Conservation (phyloP, 1,284 basidiomycete species). For the Irpex lacteus region DNA sequence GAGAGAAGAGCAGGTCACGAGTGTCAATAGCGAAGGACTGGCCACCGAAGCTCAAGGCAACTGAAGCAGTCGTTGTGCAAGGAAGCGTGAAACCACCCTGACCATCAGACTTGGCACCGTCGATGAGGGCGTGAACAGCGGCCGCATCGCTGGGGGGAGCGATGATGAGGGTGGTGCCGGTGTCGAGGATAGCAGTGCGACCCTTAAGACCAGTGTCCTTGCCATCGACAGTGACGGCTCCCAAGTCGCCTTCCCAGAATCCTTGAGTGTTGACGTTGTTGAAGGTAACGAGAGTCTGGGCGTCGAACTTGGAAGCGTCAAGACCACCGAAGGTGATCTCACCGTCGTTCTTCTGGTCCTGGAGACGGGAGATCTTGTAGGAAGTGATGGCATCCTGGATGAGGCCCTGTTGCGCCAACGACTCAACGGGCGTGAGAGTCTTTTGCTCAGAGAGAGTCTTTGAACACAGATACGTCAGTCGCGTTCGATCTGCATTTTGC, state of each 20-base stretch:
- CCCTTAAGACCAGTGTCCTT: conserved; percentile 48
- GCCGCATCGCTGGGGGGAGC: conserved; percentile 58
- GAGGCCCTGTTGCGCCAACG: conserved; percentile 58
- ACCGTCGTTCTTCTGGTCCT: conserved; percentile 75
- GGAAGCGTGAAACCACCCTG: conserved; percentile 77
- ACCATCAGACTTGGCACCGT: conserved; percentile 57
- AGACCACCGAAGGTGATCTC: conserved; percentile 81
- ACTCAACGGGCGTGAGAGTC: conserved; percentile 72
- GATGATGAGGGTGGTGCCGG: conserved; percentile 71
- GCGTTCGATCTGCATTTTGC: neutral
- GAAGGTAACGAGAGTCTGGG: conserved; percentile 51
- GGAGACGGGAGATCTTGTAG: conserved; percentile 76
- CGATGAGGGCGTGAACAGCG: conserved; percentile 56
- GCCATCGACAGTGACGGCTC: conserved; percentile 57
- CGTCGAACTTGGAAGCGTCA: conserved; percentile 67
- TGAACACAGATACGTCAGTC: neutral
- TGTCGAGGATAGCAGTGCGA: conserved; percentile 77
- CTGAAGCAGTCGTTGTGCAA: conserved; percentile 62
- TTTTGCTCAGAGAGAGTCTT: conserved; percentile 65
- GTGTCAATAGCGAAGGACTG: conserved; percentile 61
- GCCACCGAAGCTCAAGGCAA: conserved; percentile 72
- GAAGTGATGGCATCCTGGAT: conserved; percentile 73
- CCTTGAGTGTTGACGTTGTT: conserved; percentile 59
- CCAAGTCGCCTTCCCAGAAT: conserved; percentile 78
- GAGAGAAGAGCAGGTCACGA: conserved; percentile 69